These are phyloP conservation scores for Hypomyces perniciosus DNA, from an alignment of 2,329 filamentous ascomycete genomes.

Conservation along the genomic window DNA sequence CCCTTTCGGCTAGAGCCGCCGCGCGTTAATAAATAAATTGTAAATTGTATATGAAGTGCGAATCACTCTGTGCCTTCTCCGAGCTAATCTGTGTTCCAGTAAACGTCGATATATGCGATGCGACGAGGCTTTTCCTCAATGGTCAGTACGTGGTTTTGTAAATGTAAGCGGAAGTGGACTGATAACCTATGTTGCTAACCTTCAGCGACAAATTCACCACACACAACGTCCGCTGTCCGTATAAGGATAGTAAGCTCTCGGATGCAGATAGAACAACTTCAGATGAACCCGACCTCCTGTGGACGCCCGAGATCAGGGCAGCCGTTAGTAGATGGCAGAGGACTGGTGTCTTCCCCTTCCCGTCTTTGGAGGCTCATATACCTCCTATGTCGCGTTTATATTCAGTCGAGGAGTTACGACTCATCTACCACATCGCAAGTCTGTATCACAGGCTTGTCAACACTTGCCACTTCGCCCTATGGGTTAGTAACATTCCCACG, in stretches of 20 bases:
- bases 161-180: background rate
- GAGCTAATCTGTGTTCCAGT: slow-evolving; percentile 27
- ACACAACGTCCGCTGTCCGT: slow-evolving; percentile 96
- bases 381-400: no score
- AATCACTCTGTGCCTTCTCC: no score
- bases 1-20: no score
- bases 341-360: slow-evolving; percentile 80
- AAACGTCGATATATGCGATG: slow-evolving; percentile 96
- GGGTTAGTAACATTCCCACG: slow-evolving; percentile 90
- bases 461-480: slow-evolving; percentile 79
- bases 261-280: slow-evolving; percentile 57
- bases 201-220: slow-evolving; percentile 93
- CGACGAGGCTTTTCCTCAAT: slow-evolving; percentile 96
- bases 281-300: slow-evolving; percentile 67
- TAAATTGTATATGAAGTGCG: no score
- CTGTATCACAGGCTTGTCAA: slow-evolving; percentile 80
- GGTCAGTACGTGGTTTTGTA: slow-evolving; percentile 49
- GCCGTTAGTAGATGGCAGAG: slow-evolving; percentile 77
- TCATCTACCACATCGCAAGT: slow-evolving; percentile 86
- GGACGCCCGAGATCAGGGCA: slow-evolving; percentile 78
- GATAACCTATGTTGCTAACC: slow-evolving; percentile 8
- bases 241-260: slow-evolving; percentile 73
- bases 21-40: no score
- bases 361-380: slow-evolving; percentile 70
- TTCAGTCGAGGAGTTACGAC: slow-evolving; percentile 74